Percentiles rank a stretch among this genome's conserved stretches.
These are phyloP conservation scores for Cubamyces lactineus DNA, from an alignment of 768 basidiomycete species.

Conservation along the genomic window DNA sequence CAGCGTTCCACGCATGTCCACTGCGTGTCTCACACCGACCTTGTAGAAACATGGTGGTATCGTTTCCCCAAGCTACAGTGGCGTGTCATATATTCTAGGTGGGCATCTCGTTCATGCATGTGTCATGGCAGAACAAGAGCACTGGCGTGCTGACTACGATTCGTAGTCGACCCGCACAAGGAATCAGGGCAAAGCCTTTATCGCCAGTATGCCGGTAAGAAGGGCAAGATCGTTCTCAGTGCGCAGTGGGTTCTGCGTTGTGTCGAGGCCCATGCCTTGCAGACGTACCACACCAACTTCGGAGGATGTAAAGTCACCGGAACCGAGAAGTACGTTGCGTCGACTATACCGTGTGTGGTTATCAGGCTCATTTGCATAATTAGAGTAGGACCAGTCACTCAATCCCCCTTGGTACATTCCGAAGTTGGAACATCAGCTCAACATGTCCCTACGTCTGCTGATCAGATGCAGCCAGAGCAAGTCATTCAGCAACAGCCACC, in stretches of 20 bases:
- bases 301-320: slow-evolving; percentile 83
- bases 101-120: slow-evolving; percentile 28
- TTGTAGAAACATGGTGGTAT: slow-evolving; percentile 76
- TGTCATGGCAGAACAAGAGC: background rate
- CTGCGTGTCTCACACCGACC: background rate
- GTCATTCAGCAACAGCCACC: slow-evolving; percentile 20
- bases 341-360: background rate
- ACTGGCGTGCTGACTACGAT: background rate
- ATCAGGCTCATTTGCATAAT: background rate
- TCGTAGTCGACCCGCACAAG: slow-evolving; percentile 74
- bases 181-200: slow-evolving; percentile 81
- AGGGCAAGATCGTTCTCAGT: slow-evolving; percentile 76
- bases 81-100: slow-evolving; percentile 82
- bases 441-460: slow-evolving; percentile 5
- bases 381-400: slow-evolving; percentile 5
- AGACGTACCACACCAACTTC: slow-evolving; percentile 78
- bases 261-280: slow-evolving; percentile 65
- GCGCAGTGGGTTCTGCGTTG: slow-evolving; percentile 80
- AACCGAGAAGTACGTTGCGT: slow-evolving; percentile 59
- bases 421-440: slow-evolving; percentile 19
- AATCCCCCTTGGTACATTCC: slow-evolving; percentile 3
- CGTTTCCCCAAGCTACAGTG: slow-evolving; percentile 75
- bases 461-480: slow-evolving; percentile 28
- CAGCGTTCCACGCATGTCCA: background rate
- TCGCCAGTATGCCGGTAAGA: slow-evolving; percentile 78